Evolutionary conservation across 2,329 filamentous ascomycete species (phyloP).

Genomic region (Macrophomina pseudophaseolina): DNA sequence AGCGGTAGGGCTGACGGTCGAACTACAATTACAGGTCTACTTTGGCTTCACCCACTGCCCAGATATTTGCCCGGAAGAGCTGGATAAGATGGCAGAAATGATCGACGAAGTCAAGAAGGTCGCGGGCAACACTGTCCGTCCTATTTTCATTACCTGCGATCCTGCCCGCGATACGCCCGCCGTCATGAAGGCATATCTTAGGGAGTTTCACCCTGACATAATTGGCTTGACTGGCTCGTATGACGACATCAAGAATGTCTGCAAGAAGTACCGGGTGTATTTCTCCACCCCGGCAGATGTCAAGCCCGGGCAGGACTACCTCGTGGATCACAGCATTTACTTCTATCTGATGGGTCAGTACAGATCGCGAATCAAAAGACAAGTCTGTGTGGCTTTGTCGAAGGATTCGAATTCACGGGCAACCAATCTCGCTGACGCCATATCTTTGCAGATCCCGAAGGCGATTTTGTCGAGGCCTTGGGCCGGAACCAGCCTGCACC

Average conservation of each 20-base stretch:
- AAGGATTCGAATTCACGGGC: background rate
- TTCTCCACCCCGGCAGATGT: slow-evolving; percentile 91
- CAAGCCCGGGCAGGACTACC: slow-evolving; percentile 91
- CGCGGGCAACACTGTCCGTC: slow-evolving; percentile 63
- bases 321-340: slow-evolving; percentile 99
- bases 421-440: slow-evolving; percentile 32
- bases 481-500: slow-evolving; percentile 93
- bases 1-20: background rate
- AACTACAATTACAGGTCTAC: slow-evolving; percentile 71
- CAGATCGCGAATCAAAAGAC: background rate
- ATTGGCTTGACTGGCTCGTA: slow-evolving; percentile 92
- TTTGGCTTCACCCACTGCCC: slow-evolving; percentile 99
- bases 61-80: slow-evolving; percentile 97
- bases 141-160: slow-evolving; percentile 95
- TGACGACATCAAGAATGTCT: slow-evolving; percentile 90
- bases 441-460: slow-evolving; percentile 77
- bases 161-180: slow-evolving; percentile 86
- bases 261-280: slow-evolving; percentile 96
- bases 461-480: slow-evolving; percentile 96
- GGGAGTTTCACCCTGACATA: slow-evolving; percentile 87
- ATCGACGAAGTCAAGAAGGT: slow-evolving; percentile 69
- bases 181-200: slow-evolving; percentile 82
- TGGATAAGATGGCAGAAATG: slow-evolving; percentile 99
- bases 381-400: background rate
- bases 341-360: slow-evolving; percentile 90